Evolutionary conservation across 2,329 filamentous ascomycete genomes (phyloP), one percentile per base, ranked within the genome.

Genomic region (Fusarium sp.): DNA sequence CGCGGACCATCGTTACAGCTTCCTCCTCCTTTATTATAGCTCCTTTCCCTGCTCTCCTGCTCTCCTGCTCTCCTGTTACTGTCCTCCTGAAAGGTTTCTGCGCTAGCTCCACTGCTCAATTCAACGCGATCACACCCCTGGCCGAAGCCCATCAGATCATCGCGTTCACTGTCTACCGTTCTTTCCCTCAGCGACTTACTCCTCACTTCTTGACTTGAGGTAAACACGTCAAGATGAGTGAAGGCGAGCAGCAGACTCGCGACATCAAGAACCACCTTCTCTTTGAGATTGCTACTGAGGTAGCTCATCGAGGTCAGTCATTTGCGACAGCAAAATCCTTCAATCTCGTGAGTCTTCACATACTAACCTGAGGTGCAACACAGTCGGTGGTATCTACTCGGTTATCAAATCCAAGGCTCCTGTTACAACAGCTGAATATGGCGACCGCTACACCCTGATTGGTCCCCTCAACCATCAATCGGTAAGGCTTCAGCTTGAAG

Each of bases 361-460:
- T 69, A 67, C 71, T 73, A 59, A 70, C 57, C n/a, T 44, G 47
- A 43, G 68, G 25, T 46, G 54, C 61, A 43, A 65, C 21, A 23
- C 65, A 97, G 96, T 99, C 71, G 96, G 96, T 80, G 96, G 96
- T 79, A 99, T 99, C 85, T 99, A 99, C 88, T 98, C 96, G 21
- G 96, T 99, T 75, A 92, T 99, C 85, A 99, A 99, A 85, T 99
- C 96, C 71, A 99, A 99, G 85, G 96, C 96, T 42, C 96, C 96
- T 57, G 96, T 98, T 71, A 98, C 96, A 47, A 98, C 96, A 2
- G 95, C 95, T 70, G 96, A 99, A 84, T 99, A 98, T 96, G 96
- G 96, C 83, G 95, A 97, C 68, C 91, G 94, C 75, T 99, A 99
- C 84, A 97, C 94, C 33, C 89, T 98, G 75, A 95, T 99, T 82